Evolutionary conservation across 1,139 yeast species (phyloP).

Genomic region (Entelexis paramagnoliae): DNA sequence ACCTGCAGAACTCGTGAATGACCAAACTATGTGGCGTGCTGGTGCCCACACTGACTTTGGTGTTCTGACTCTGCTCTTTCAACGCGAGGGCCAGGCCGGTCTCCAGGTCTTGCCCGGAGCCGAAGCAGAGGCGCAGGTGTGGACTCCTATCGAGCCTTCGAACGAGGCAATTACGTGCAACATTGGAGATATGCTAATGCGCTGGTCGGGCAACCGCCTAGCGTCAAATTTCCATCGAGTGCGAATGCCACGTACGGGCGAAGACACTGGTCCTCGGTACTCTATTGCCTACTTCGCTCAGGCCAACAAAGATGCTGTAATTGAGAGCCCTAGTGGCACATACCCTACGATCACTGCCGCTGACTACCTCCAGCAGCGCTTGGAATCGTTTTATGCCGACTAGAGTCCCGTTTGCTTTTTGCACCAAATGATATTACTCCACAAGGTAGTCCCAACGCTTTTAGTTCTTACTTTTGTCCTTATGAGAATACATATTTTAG

Average conservation of each 20-base stretch:
- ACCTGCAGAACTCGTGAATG: slow-evolving; percentile 39
- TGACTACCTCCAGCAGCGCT: slow-evolving; percentile 15
- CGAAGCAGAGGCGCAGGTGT: slow-evolving; percentile 40
- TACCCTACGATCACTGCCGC: slow-evolving; percentile 17
- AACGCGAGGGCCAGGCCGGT: slow-evolving; percentile 61
- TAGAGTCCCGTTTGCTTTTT: too few species aligned
- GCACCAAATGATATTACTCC: too few species aligned
- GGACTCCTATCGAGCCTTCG: slow-evolving; percentile 53
- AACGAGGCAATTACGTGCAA: slow-evolving; percentile 69
- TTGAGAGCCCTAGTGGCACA: slow-evolving; percentile 31
- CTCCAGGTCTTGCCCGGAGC: slow-evolving; percentile 44
- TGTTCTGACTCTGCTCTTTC: slow-evolving; percentile 58
- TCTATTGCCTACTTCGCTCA: slow-evolving; percentile 75
- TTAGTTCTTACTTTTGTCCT: too few species aligned
- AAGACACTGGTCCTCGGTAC: slow-evolving; percentile 52
- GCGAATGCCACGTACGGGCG: slow-evolving; percentile 48
- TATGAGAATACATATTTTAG: too few species aligned
- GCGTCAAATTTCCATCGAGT: slow-evolving; percentile 66
- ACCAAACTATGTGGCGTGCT: slow-evolving; percentile 48
- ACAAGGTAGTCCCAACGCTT: too few species aligned
- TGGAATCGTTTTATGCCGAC: too few species aligned
- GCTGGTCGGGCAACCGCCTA: slow-evolving; percentile 69
- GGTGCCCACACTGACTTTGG: slow-evolving; percentile 87
- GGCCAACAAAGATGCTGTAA: slow-evolving; percentile 55
- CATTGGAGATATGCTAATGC: slow-evolving; percentile 65